phyloP scores from a whole-genome alignment of 2,329 filamentous ascomycete genomes.

The Monilinia fructicola region DNA sequence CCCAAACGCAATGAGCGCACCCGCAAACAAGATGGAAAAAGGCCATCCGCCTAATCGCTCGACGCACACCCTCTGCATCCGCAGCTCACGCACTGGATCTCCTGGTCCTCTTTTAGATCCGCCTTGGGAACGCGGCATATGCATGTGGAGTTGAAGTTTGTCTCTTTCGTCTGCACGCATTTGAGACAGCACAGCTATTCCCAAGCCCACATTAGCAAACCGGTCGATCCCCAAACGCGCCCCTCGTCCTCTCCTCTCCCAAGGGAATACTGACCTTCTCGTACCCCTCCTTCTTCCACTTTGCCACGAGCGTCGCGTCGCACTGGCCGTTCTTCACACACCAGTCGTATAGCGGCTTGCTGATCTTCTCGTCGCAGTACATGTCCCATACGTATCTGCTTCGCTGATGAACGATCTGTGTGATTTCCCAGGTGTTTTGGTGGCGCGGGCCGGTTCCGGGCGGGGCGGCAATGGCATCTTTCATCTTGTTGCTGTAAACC shows the following conservation, averaged over 20 bases:
- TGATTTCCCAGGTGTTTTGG: conserved; percentile 94
- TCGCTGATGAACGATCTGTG: conserved; percentile 94
- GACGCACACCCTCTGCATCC: conserved; percentile 90
- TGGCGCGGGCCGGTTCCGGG: conserved; percentile 77
- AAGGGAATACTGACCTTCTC: conserved; percentile 68
- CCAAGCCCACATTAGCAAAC: conserved; percentile 8
- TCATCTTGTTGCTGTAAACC: conserved; percentile 88
- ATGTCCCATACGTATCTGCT: conserved; percentile 93
- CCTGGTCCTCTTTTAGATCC: conserved; percentile 84
- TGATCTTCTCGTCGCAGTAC: conserved; percentile 96
- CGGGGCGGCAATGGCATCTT: conserved; percentile 89
- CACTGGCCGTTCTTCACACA: conserved; percentile 95
- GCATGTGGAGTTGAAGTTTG: conserved; percentile 96
- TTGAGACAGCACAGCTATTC: conserved; percentile 82
- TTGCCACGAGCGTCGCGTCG: conserved; percentile 92
- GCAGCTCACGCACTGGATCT: conserved; percentile 91
- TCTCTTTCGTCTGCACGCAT: conserved; percentile 99
- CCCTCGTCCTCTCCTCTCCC: too few relatives aligned
- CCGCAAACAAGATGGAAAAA: conserved; percentile 1
- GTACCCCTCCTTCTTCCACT: conserved; percentile 99
- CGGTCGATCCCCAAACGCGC: not conserved
- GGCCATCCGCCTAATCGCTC: conserved; percentile 60
- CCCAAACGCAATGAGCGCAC: not conserved
- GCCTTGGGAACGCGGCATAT: conserved; percentile 92
- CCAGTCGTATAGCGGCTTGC: conserved; percentile 90